Conservation (phyloP, 345 rosid genomes). For the Syzygium aromaticum region DNA sequence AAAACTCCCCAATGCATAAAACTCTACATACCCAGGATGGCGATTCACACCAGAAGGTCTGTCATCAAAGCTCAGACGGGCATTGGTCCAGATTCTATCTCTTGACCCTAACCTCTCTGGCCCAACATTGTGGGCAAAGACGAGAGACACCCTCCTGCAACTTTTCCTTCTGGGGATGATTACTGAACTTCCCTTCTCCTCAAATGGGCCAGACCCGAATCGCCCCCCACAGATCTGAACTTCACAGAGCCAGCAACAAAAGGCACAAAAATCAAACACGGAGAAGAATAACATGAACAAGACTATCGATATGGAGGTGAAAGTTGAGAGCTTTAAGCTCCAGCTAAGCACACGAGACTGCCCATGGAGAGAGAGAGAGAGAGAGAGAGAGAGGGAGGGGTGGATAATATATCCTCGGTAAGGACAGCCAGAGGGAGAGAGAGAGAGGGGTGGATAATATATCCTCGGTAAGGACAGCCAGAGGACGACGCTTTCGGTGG, state of each 20-base stretch:
- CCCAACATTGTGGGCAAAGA: neutral
- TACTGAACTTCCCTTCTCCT: neutral
- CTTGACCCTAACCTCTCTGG: neutral
- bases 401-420: neutral
- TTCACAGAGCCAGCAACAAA: neutral
- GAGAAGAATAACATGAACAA: neutral
- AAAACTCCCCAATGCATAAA: neutral
- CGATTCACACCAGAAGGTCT: neutral
- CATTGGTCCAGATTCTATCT: neutral
- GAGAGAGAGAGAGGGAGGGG: neutral
- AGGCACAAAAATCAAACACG: neutral
- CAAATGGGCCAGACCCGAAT: neutral
- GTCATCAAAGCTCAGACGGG: neutral
- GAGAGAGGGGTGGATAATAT: neutral
- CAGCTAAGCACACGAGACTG: neutral
- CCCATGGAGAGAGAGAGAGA: neutral
- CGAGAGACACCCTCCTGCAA: neutral
- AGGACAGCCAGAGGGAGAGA: neutral
- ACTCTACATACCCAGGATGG: neutral
- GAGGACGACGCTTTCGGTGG: neutral
- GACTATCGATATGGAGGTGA: neutral
- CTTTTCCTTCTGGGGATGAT: neutral
- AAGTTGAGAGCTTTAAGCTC: neutral
- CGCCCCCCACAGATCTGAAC: neutral
- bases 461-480: neutral